Evolutionary conservation across 140 eudicot genomes (phyloP).

Genomic region (Cichorium intybus): DNA sequence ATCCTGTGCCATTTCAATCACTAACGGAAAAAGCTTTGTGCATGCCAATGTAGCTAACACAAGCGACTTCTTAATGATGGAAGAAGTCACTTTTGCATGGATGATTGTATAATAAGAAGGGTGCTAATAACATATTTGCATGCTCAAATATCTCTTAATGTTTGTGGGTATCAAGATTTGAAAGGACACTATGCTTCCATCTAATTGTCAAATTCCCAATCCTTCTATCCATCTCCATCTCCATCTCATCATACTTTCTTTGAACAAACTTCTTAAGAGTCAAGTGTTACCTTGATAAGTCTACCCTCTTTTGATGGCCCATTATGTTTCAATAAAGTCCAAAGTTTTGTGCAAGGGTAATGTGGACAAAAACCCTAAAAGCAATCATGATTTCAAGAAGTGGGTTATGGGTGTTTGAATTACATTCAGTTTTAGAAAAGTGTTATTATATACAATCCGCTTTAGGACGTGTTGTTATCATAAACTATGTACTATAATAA

Average conservation of each 20-base stretch:
- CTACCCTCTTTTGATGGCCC: conserved; percentile 35
- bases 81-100: conserved; percentile 27
- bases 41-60: conserved; percentile 15
- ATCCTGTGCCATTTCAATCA: not conserved
- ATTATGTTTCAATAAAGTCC: conserved; percentile 27
- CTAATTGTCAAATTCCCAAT: conserved; percentile 13
- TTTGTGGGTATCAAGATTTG: conserved; percentile 21
- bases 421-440: conserved; percentile 5
- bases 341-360: conserved; percentile 15
- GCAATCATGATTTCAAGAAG: conserved; percentile 20
- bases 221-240: conserved; percentile 18
- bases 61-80: not conserved
- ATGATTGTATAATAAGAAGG: conserved; percentile 15
- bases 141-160: conserved; percentile 1
- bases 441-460: conserved; percentile 3
- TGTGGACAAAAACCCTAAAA: conserved; percentile 21
- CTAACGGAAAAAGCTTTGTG: conserved; percentile 1
- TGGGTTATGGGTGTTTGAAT: conserved; percentile 9
- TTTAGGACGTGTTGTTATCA: too few species aligned
- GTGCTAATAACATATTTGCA: conserved; percentile 10
- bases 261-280: conserved; percentile 47
- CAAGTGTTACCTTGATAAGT: conserved; percentile 31
- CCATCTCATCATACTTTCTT: conserved; percentile 41
- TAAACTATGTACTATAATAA: not conserved
- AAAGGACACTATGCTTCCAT: conserved; percentile 13